Evolutionary conservation across 345 rosid species (phyloP).

Genomic region (Isatis tinctoria): DNA sequence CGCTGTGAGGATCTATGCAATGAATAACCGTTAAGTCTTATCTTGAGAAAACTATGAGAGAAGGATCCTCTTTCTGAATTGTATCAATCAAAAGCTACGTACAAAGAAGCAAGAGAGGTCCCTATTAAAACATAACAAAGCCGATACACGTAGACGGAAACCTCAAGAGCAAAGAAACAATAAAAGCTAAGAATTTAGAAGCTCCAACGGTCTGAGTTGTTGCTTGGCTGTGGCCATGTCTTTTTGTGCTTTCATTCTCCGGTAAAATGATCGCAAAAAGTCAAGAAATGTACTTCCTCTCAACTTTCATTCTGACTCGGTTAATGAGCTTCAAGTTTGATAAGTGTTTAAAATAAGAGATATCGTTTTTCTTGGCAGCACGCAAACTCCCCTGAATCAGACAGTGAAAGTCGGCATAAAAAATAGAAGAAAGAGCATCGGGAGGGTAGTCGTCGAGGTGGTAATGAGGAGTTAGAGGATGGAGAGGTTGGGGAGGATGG

Average conservation of each 20-base stretch:
- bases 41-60: neutral
- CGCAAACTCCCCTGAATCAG: slow-evolving; percentile 78
- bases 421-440: slow-evolving; percentile 75
- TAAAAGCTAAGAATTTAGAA: slow-evolving; percentile 36
- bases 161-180: neutral
- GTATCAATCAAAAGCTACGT: slow-evolving; percentile 6
- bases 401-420: slow-evolving; percentile 66
- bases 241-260: slow-evolving; percentile 93
- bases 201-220: slow-evolving; percentile 83
- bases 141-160: neutral
- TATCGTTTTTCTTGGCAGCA: slow-evolving; percentile 18
- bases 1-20: neutral
- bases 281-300: slow-evolving; percentile 64
- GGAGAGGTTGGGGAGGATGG: slow-evolving; percentile 95
- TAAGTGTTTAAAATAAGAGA: neutral
- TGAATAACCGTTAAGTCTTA: neutral
- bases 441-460: slow-evolving; percentile 71
- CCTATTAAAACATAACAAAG: neutral
- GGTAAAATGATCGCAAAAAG: slow-evolving; percentile 80
- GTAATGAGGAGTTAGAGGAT: slow-evolving; percentile 83
- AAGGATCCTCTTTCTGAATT: neutral
- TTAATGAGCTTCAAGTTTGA: neutral
- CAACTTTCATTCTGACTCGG: neutral
- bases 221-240: slow-evolving; percentile 84
- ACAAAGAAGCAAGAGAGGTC: slow-evolving; percentile 6